phyloP scores from a whole-genome alignment of 345 rosid species.

The Eucalyptus leucophloia region DNA sequence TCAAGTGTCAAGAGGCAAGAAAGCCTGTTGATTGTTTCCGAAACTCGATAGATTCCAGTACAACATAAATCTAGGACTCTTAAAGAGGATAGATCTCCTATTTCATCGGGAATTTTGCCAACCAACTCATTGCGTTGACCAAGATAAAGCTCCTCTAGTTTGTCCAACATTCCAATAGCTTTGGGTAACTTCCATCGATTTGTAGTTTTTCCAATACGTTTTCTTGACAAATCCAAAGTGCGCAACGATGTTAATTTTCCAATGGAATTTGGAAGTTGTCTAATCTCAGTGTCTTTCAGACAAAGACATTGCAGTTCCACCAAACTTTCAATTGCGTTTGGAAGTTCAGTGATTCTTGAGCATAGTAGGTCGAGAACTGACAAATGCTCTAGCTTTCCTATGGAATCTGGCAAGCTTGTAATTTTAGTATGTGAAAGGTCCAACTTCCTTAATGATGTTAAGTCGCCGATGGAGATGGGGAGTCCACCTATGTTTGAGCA shows the following conservation, averaged over 20 bases:
- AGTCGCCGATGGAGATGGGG: neutral
- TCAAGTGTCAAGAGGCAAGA: rapidly evolving
- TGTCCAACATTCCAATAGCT: neutral
- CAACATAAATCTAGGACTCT: rapidly evolving
- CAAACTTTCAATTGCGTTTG: rapidly evolving
- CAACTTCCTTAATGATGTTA: neutral
- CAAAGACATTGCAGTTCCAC: too few relatives aligned
- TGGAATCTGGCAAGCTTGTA: rapidly evolving
- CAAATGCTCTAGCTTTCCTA: rapidly evolving
- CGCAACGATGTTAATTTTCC: rapidly evolving
- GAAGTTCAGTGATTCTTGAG: too few relatives aligned
- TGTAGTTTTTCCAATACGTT: rapidly evolving
- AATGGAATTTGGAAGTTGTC: rapidly evolving
- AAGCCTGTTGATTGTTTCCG: rapidly evolving
- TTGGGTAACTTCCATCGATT: neutral
- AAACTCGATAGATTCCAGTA: rapidly evolving
- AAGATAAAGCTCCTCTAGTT: neutral
- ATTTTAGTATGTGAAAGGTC: rapidly evolving
- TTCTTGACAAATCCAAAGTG: rapidly evolving
- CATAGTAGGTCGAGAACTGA: too few relatives aligned
- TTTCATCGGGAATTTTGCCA: neutral
- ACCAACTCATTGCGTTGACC: rapidly evolving
- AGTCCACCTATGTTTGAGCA: rapidly evolving
- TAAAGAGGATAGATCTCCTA: too few relatives aligned
- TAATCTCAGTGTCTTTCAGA: rapidly evolving